A percentile compares a stretch with the other conserved stretches of the same genome.
These are phyloP conservation scores for Leccinum rimulosum DNA, from an alignment of 768 basidiomycete genomes.

Conservation along the genomic window DNA sequence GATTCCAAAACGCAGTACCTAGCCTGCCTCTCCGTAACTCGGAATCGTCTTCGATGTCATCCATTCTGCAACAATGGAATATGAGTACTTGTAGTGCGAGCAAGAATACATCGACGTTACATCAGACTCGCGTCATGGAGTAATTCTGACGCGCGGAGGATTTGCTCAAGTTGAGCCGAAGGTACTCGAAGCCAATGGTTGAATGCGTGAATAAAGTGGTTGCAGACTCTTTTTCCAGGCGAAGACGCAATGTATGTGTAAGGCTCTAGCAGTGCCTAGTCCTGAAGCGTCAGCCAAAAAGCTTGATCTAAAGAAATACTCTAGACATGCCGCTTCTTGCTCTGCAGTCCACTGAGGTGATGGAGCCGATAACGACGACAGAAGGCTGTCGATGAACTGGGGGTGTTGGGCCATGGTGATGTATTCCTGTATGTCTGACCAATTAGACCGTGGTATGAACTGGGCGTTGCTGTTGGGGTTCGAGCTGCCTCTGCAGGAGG, in stretches of 20 bases:
- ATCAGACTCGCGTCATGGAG: constrained; percentile 91
- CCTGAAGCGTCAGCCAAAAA: neutral
- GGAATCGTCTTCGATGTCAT: constrained; percentile 92
- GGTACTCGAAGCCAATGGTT: constrained; percentile 91
- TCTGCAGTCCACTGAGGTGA: constrained; percentile 15
- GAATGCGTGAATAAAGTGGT: constrained; percentile 86
- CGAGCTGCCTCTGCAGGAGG: neutral
- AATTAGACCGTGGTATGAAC: neutral
- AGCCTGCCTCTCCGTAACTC: constrained; percentile 83
- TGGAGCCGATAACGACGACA: constrained; percentile 31
- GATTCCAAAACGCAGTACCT: constrained; percentile 42
- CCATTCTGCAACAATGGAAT: constrained; percentile 55
- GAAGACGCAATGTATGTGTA: constrained; percentile 80
- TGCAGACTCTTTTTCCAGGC: constrained; percentile 90
- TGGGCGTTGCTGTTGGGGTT: neutral
- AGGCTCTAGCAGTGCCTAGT: constrained; percentile 72
- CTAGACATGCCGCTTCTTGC: constrained; percentile 25
- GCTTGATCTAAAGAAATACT: neutral
- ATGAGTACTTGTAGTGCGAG: neutral
- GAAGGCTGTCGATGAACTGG: constrained; percentile 40
- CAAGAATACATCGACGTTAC: constrained; percentile 41
- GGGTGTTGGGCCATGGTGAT: constrained; percentile 14
- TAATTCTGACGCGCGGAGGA: constrained; percentile 84
- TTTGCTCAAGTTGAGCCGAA: constrained; percentile 61
- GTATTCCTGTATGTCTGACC: neutral